Evolutionary conservation across 805 yeast species (phyloP), one percentile per base, ranked within the genome.

Genomic region (Yarrowia sp.): DNA sequence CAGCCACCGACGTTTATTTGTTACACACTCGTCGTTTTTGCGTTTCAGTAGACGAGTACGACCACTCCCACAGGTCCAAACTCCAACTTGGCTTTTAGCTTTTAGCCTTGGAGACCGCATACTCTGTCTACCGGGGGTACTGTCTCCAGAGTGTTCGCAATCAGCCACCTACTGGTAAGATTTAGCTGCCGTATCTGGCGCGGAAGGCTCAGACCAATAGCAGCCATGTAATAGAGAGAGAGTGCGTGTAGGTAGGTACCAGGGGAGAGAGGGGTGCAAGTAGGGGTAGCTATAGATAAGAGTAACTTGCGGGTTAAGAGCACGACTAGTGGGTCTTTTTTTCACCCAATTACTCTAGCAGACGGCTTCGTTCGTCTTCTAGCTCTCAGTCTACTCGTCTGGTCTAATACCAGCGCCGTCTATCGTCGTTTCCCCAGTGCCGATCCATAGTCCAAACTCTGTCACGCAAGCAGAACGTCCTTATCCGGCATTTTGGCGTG

Each of bases 41-140:
- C 17, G 58, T 52, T 52, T 52, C 43, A 52, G 34, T 36, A 52
- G 24, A 43, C 58, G 58, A 52, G 58, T 52, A 52, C 58, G 58
- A 38, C 17, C 10, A n/a, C 19, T 39, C 24, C 33, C 15, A 4
- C 12, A 13, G 33, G 39, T 15, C 30, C 39, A 36, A 8, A 30
- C 30, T 24, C 30, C 30, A 50, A 42, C 42, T 50, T 49, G 17
- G 17, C 30, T 10, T 15, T 17, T 34, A 30, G 15, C 30, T 52
- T 52, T 52, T 36, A 36, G 15, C 34, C 58, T 52, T 52, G 58
- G 33, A 17, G 17, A 52, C 56, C 56, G 56, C 56, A 52, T 52
- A 52, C 55, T 17, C 55, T 36, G 42, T 17, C 42, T 7, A n/a
- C 42, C 58, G 58, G 58, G 58, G 58, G 58, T 52, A 52, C 9